Evolutionary conservation across 441 rosid genomes (phyloP).

Genomic region (Viola pubescens): DNA sequence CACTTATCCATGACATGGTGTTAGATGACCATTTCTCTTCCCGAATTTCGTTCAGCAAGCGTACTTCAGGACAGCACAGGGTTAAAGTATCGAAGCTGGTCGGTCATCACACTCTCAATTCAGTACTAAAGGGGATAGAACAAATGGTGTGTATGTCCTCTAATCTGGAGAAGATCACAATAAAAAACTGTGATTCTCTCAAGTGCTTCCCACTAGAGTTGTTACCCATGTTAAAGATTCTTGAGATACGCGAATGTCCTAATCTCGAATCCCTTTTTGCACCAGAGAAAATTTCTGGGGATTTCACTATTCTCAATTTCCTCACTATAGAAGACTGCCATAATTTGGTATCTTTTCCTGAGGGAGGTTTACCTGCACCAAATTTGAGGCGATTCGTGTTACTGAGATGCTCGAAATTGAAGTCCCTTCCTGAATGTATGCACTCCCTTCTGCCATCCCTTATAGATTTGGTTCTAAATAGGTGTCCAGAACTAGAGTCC

Average conservation of each 20-base stretch:
- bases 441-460: constrained; percentile 22
- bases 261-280: constrained; percentile 25
- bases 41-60: constrained; percentile 17
- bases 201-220: constrained; percentile 24
- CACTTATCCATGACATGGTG: background rate
- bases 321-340: constrained; percentile 31
- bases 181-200: constrained; percentile 16
- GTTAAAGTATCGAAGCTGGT: constrained; percentile 15
- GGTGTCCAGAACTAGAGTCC: constrained; percentile 24
- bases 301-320: constrained; percentile 21
- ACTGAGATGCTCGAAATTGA: constrained; percentile 25
- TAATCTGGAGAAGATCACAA: background rate
- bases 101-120: constrained; percentile 18
- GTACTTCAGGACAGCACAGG: constrained; percentile 20
- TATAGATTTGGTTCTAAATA: constrained; percentile 17
- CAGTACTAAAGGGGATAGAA: constrained; percentile 7
- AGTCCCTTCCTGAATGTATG: constrained; percentile 20
- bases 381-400: constrained; percentile 20
- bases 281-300: constrained; percentile 20
- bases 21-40: constrained; percentile 7
- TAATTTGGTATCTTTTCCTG: constrained; percentile 25
- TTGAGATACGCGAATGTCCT: constrained; percentile 21
- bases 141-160: background rate
- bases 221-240: constrained; percentile 29
- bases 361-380: constrained; percentile 26